Base-by-base conservation (phyloP, 805 yeast species). In the Candida glaebosa region DNA sequence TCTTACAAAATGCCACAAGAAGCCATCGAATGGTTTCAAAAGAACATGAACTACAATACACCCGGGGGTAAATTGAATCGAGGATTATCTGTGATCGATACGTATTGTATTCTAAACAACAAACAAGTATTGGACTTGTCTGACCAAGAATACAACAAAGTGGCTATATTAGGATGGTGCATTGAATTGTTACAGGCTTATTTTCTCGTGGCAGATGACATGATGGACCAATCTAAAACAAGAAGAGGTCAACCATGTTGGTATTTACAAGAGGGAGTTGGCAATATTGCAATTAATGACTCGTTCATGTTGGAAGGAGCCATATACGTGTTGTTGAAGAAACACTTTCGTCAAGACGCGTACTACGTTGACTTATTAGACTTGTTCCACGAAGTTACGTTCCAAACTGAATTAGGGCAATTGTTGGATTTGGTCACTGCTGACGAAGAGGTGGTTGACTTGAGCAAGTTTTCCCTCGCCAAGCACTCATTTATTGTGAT, bases 241-340 rank as follows among this genome's bases (percentile, higher is more conserved):
- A 86, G 99, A 76, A 84, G 99, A 65, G 99, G 97, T 45, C 97
- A 91, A 69, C 93, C 96, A 51, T 93, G 99, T 68, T 93, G 99
- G 99, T 93, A 89, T 73, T 81, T 75, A 58, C 76, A 69, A 26
- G 81, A 78, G 51, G 80, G 79, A 31, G 96, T 93, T 45, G 87
- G 87, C 31, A 88, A 88, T 61, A 84, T 93, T 60, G 99, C 99
- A 45, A 93, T 93, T 66, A 93, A 93, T 60, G 99, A 93, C 61
- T 81, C 99, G 3, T 93, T 93, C 65, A 87, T 93, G 93, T 76
- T 93, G 51, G 99, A 93, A 68, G 95, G 91, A 43, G 88, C 96
- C 35, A 89, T 93, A 53, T 93, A 93, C 69, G 71, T 88, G 45
- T 69, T 93, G 48, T 76, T 93, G 67, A 90, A 89, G 75, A 87